Evolutionary conservation across 305 asterid genomes (phyloP).

Genomic region (Fraxinus latifolia): DNA sequence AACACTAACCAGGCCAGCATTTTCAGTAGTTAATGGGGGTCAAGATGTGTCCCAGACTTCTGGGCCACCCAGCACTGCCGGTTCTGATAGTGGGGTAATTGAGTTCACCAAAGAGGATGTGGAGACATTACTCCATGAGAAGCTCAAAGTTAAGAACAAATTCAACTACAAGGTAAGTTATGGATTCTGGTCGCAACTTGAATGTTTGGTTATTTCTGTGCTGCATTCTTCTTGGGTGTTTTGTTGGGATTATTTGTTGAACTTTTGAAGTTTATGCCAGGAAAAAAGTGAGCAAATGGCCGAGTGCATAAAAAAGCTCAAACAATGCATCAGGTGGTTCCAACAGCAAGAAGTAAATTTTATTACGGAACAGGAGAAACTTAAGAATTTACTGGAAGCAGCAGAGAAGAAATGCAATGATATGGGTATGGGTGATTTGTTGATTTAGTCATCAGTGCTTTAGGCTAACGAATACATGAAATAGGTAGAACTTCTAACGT

Average conservation of each 20-base stretch:
- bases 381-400: constrained; percentile 50
- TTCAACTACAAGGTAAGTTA: constrained; percentile 60
- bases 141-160: constrained; percentile 58
- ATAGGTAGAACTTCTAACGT: background rate
- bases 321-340: constrained; percentile 79
- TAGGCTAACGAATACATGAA: background rate
- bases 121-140: constrained; percentile 72
- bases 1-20: constrained; percentile 59
- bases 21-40: constrained; percentile 70
- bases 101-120: constrained; percentile 76
- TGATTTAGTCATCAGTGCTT: constrained; percentile 12
- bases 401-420: constrained; percentile 74
- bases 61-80: constrained; percentile 68
- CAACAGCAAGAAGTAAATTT: constrained; percentile 69
- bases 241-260: constrained; percentile 13
- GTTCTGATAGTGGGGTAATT: constrained; percentile 51
- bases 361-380: constrained; percentile 47
- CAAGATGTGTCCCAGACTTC: constrained; percentile 60
- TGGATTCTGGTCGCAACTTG: background rate
- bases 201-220: background rate
- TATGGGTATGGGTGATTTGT: constrained; percentile 43
- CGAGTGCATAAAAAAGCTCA: constrained; percentile 67
- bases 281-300: constrained; percentile 75
- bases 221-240: background rate
- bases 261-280: constrained; percentile 35